These are phyloP conservation scores for Eleusine coracana DNA, from an alignment of 176 grass and related monocot species.

Conservation along the genomic window DNA sequence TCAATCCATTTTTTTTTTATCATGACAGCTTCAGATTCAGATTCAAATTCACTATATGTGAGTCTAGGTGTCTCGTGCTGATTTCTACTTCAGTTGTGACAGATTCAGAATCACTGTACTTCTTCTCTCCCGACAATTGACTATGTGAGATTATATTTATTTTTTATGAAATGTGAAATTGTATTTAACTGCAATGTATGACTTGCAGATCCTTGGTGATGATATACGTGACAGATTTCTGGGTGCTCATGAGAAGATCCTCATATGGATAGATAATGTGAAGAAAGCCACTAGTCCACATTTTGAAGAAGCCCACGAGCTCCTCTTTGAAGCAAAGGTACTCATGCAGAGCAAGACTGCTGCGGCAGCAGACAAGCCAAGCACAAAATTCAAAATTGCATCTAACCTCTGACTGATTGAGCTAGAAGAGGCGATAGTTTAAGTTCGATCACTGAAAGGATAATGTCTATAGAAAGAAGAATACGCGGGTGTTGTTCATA, in stretches of 20 bases:
- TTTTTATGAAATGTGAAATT: neutral
- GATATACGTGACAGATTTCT: constrained; percentile 52
- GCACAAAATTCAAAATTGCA: constrained; percentile 21
- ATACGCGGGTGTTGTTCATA: neutral
- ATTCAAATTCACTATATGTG: neutral
- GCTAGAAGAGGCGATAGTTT: neutral
- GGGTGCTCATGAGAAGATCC: constrained; percentile 56
- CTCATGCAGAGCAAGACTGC: constrained; percentile 18
- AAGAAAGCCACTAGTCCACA: constrained; percentile 79
- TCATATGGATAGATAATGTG: constrained; percentile 80
- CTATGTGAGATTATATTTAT: neutral
- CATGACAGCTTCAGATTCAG: neutral
- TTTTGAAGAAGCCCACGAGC: constrained; percentile 63
- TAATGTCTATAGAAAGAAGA: neutral
- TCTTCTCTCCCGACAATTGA: neutral
- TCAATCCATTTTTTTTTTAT: neutral
- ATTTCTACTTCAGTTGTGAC: neutral
- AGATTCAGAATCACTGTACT: neutral
- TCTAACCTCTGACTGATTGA: constrained; percentile 48
- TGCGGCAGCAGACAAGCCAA: neutral
- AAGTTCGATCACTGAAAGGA: neutral
- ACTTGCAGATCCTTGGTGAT: constrained; percentile 59
- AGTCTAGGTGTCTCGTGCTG: neutral
- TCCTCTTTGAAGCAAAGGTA: constrained; percentile 58
- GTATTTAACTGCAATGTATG: neutral